Evolutionary conservation across 2,329 filamentous ascomycete genomes (phyloP), one percentile per base, ranked within the genome.

Genomic region (Paraconiothyrium sp.): DNA sequence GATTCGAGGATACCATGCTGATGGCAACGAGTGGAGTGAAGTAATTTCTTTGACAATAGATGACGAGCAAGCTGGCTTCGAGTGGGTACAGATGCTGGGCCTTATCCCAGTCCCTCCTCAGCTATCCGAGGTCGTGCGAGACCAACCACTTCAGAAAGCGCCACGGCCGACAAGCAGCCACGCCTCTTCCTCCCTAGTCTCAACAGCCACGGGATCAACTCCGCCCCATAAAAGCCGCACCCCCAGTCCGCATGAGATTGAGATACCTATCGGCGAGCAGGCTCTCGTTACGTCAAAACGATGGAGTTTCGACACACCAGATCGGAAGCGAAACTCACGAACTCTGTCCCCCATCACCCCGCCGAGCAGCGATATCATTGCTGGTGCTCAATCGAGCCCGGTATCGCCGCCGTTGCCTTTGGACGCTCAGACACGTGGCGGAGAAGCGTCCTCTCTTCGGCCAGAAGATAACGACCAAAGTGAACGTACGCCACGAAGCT

Each of bases 51-150:
- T 98, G 16, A 86, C 84, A 10, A 88, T 91, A 2, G 90, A 94
- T 57, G 88, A 92, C 72, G 90, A 93, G 64, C 89, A 92, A 59
- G 89, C 93, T 61, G 89, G 90, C 6, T 81, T 87, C 16, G 95
- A 98, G 78, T 99, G 95, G 95, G 83, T 97, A 41, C 86, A 91
- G 43, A 92, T 97, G 79, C 81, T 98, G n/a, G 88, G 88, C n/a
- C 78, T 86, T 34, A 82, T 83, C 37, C 90, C 90, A 32, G 80
- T 89, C 37, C 88, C 88, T 24, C 88, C 89, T 44, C 81, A 82
- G 43, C 82, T 90, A 34, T 82, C 72, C 4, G 73, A 78, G 20
- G 63, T 83, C 58, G 82, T 70, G 54, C 72, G 84, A 66, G 82
- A 82, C 54, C 82, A 83, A 74, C 86, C 88, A 69, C 76, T 84